Evolutionary conservation across 371 early-diverging fungal species (phyloP).

Genomic region (Mucor velutinosus): DNA sequence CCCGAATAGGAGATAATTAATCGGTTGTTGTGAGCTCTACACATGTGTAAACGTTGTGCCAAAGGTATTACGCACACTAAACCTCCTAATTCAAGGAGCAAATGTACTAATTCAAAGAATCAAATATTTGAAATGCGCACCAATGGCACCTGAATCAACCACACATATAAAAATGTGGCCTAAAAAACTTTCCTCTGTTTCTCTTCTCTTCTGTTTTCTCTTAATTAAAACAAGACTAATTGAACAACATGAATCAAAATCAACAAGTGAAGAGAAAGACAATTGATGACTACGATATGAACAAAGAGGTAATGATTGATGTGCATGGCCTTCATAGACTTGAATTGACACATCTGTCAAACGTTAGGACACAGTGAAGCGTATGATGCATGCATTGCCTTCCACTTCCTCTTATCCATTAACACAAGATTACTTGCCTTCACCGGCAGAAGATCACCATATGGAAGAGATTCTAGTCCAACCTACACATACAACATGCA

Average conservation of each 20-base stretch:
- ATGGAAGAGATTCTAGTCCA: neutral
- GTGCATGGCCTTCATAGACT: neutral
- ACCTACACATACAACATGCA: neutral
- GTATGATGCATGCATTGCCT: neutral
- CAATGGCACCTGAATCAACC: neutral
- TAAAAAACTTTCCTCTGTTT: neutral
- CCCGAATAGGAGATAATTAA: too few relatives aligned
- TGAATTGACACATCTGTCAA: neutral
- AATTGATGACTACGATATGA: neutral
- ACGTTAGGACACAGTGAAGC: neutral
- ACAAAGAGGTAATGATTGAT: neutral
- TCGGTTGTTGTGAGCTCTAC: too few relatives aligned
- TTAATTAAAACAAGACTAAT: neutral
- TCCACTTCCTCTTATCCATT: neutral
- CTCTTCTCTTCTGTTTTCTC: neutral
- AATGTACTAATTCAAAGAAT: neutral
- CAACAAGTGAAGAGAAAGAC: neutral
- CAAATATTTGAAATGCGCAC: neutral
- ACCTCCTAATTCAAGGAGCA: neutral
- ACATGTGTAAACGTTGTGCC: too few relatives aligned
- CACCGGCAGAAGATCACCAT: neutral
- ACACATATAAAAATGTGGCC: neutral
- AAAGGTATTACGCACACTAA: neutral
- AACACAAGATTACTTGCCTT: neutral
- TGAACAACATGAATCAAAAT: neutral